phyloP scores from a whole-genome alignment of 345 rosid genomes.

The Bruguiera parviflora region DNA sequence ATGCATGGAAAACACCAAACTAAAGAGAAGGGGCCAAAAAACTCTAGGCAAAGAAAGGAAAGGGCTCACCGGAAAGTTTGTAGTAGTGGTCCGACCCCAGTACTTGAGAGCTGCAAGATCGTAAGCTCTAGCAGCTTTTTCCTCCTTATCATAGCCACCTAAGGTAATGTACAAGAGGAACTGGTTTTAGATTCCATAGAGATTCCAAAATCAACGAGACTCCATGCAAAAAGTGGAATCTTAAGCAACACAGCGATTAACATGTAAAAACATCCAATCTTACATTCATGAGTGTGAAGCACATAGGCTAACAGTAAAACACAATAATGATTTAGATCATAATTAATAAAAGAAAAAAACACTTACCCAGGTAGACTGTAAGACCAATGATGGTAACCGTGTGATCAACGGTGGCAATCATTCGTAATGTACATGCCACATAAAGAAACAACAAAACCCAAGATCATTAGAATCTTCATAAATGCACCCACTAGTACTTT shows the following conservation, averaged over 20 bases:
- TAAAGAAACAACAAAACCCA: conserved; percentile 34
- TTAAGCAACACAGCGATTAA: conserved; percentile 8
- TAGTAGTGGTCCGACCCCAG: conserved; percentile 94
- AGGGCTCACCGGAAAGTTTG: conserved; percentile 72
- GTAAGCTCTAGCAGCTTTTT: conserved; percentile 91
- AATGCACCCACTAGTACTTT: conserved; percentile 6
- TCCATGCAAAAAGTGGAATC: conserved; percentile 20
- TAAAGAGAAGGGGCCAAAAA: neutral
- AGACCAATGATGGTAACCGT: conserved; percentile 32
- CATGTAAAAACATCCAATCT: conserved; percentile 20
- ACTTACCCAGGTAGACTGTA: conserved; percentile 85
- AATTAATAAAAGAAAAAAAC: neutral
- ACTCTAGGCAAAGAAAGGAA: neutral
- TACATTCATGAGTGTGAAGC: conserved; percentile 11
- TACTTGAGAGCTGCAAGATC: conserved; percentile 98
- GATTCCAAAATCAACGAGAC: conserved; percentile 10
- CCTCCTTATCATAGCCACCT: conserved; percentile 98
- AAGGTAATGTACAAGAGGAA: neutral
- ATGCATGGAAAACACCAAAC: neutral
- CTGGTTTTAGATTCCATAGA: conserved; percentile 7
- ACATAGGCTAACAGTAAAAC: conserved; percentile 18
- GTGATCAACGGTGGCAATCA: conserved; percentile 47
- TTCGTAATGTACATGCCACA: conserved; percentile 41
- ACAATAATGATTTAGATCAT: conserved; percentile 26
- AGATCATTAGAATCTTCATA: conserved; percentile 26